Percentiles rank a stretch among this genome's conserved stretches.
Conservation (phyloP, 1,139 yeast species). For the Yamadazyma diddensiae region DNA sequence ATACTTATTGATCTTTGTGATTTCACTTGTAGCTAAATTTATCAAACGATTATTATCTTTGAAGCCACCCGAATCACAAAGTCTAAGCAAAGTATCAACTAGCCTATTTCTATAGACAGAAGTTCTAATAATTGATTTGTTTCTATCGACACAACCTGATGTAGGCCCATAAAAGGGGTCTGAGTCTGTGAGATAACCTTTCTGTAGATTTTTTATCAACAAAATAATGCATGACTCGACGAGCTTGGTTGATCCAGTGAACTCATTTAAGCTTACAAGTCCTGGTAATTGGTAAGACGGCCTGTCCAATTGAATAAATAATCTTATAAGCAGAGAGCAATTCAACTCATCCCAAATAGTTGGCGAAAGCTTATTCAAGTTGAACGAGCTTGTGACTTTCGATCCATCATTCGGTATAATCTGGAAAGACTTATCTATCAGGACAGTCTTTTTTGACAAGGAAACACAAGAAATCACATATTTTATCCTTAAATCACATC, state of each 20-base stretch:
- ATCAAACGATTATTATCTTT: slow-evolving; percentile 19
- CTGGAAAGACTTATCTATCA: slow-evolving; percentile 30
- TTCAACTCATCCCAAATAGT: slow-evolving; percentile 36
- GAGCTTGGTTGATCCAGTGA: slow-evolving; percentile 17
- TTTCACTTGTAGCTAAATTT: slow-evolving; percentile 19
- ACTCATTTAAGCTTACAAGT: slow-evolving; percentile 27
- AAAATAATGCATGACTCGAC: slow-evolving; percentile 17
- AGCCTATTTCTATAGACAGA: slow-evolving; percentile 33
- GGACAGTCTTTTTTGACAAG: slow-evolving; percentile 18
- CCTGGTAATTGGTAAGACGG: slow-evolving; percentile 35
- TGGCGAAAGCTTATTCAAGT: slow-evolving; percentile 16
- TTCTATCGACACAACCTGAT: slow-evolving; percentile 30
- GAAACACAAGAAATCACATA: slow-evolving; percentile 26
- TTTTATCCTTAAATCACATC: slow-evolving; percentile 44
- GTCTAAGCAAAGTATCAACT: slow-evolving; percentile 29
- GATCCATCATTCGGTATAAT: slow-evolving; percentile 24
- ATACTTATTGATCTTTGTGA: slow-evolving; percentile 14
- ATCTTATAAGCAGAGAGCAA: slow-evolving; percentile 34
- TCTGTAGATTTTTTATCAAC: slow-evolving; percentile 23
- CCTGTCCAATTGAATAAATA: slow-evolving; percentile 32
- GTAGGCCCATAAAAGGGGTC: slow-evolving; percentile 26
- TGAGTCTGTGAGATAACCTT: slow-evolving; percentile 29
- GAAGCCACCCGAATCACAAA: slow-evolving; percentile 15
- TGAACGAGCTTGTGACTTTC: slow-evolving; percentile 18
- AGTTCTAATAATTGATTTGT: slow-evolving; percentile 14